phyloP scores from a whole-genome alignment of 805 yeast genomes.

The Yarrowia yakushimensis region DNA sequence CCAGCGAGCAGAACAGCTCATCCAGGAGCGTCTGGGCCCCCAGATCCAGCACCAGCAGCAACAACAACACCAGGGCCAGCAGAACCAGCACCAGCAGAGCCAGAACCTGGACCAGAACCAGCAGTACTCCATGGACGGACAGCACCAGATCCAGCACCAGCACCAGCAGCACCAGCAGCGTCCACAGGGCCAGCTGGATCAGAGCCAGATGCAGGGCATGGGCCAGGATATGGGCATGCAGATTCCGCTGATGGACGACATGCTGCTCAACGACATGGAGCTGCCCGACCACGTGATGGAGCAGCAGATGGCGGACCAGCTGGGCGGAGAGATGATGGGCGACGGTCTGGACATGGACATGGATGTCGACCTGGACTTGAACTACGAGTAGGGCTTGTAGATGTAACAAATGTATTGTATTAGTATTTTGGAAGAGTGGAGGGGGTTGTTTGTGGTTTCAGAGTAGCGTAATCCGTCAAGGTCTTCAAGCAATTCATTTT shows the following conservation, averaged over 20 bases:
- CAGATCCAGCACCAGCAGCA: slow-evolving; percentile 8
- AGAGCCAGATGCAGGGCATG: slow-evolving; percentile 23
- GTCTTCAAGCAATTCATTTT: too few relatives aligned
- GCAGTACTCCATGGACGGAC: slow-evolving; percentile 20
- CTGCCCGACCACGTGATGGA: slow-evolving; percentile 26
- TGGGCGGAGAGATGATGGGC: slow-evolving; percentile 24
- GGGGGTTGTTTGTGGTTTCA: too few relatives aligned
- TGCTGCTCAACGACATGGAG: slow-evolving; percentile 19
- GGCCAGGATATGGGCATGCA: slow-evolving; percentile 24
- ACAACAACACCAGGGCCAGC: neutral
- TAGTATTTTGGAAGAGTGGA: neutral
- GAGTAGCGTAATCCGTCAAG: too few relatives aligned
- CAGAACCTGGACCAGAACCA: slow-evolving; percentile 15
- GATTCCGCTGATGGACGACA: slow-evolving; percentile 17
- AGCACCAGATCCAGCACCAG: neutral
- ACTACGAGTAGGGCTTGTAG: slow-evolving; percentile 6
- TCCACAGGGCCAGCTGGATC: neutral
- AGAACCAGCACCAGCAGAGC: neutral
- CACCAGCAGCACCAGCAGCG: neutral
- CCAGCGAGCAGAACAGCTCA: slow-evolving; percentile 20
- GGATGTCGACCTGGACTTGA: slow-evolving; percentile 18
- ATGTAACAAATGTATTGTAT: slow-evolving; percentile 9
- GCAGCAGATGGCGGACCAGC: slow-evolving; percentile 27
- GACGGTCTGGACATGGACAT: slow-evolving; percentile 21
- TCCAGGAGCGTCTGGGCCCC: slow-evolving; percentile 19